phyloP scores from a whole-genome alignment of 768 basidiomycete genomes.

The Phylloporus arenicola region DNA sequence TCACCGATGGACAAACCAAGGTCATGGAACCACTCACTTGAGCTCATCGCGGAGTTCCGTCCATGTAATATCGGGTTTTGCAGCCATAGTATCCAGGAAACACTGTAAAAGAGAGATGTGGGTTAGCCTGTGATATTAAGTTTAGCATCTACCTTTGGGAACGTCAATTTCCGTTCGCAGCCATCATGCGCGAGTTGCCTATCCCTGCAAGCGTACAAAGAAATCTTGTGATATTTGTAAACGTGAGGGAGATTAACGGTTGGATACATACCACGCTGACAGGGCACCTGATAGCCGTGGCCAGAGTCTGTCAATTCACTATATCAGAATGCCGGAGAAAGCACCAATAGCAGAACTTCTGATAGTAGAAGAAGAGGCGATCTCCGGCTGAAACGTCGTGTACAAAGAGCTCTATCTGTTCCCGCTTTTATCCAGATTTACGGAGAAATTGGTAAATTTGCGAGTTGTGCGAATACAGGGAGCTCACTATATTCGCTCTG shows the following conservation, averaged over 20 bases:
- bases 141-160: slow-evolving; percentile 19
- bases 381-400: slow-evolving; percentile 42
- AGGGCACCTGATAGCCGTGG: slow-evolving; percentile 43
- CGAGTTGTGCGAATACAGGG: background rate
- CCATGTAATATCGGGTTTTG: slow-evolving; percentile 16
- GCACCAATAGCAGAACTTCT: slow-evolving; percentile 1
- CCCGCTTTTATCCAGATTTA: slow-evolving; percentile 26
- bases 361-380: slow-evolving; percentile 56
- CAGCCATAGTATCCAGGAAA: slow-evolving; percentile 12
- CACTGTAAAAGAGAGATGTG: slow-evolving; percentile 6
- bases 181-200: slow-evolving; percentile 22
- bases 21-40: slow-evolving; percentile 7
- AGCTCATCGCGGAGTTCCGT: slow-evolving; percentile 14
- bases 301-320: slow-evolving; percentile 41
- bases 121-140: background rate
- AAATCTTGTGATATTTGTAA: slow-evolving; percentile 12
- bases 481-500: slow-evolving; percentile 40
- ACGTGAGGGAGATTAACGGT: background rate
- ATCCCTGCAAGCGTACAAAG: slow-evolving; percentile 25
- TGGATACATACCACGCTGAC: slow-evolving; percentile 18
- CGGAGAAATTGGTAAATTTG: background rate
- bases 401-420: slow-evolving; percentile 41
- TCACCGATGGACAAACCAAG: background rate
- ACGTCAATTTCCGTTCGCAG: slow-evolving; percentile 11
- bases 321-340: background rate